These are phyloP conservation scores for Fusarium continuum DNA, from an alignment of 2,329 filamentous ascomycete species.

Conservation along the genomic window DNA sequence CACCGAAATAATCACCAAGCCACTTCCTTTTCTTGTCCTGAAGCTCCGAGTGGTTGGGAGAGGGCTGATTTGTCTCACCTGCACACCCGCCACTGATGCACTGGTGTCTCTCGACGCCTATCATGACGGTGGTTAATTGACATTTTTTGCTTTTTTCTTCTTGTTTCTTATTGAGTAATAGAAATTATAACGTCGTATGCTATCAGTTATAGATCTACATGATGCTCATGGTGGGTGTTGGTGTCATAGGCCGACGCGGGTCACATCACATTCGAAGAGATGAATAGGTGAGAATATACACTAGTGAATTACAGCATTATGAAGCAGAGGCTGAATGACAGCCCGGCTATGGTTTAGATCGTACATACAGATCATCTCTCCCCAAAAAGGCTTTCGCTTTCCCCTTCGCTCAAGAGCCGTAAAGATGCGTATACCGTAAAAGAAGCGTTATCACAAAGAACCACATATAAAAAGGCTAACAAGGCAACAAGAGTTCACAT, in stretches of 20 bases:
- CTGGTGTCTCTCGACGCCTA: background rate
- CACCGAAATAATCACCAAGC: background rate
- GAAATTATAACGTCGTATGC: background rate
- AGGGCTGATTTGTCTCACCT: slow-evolving; percentile 11
- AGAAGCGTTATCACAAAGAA: slow-evolving; percentile 19
- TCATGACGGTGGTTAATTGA: background rate
- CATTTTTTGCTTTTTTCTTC: background rate
- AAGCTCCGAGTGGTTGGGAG: background rate
- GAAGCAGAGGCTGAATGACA: slow-evolving; percentile 53
- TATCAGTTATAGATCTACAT: background rate
- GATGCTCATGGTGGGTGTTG: too few species aligned
- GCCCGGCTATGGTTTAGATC: slow-evolving; percentile 37
- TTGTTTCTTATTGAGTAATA: background rate
- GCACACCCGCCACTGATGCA: background rate
- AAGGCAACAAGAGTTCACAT: slow-evolving; percentile 18
- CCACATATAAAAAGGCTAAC: slow-evolving; percentile 31
- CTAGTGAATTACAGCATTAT: slow-evolving; percentile 58
- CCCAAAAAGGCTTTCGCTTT: slow-evolving; percentile 10
- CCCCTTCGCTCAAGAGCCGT: slow-evolving; percentile 19
- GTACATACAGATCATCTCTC: slow-evolving; percentile 40
- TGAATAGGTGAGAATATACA: slow-evolving; percentile 48
- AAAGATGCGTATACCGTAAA: slow-evolving; percentile 24
- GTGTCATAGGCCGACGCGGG: too few species aligned
- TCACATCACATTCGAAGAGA: too few species aligned
- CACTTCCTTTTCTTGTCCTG: background rate